These are phyloP conservation scores for Diaporthe batatas DNA, from an alignment of 2,329 filamentous ascomycete species.

Conservation along the genomic window DNA sequence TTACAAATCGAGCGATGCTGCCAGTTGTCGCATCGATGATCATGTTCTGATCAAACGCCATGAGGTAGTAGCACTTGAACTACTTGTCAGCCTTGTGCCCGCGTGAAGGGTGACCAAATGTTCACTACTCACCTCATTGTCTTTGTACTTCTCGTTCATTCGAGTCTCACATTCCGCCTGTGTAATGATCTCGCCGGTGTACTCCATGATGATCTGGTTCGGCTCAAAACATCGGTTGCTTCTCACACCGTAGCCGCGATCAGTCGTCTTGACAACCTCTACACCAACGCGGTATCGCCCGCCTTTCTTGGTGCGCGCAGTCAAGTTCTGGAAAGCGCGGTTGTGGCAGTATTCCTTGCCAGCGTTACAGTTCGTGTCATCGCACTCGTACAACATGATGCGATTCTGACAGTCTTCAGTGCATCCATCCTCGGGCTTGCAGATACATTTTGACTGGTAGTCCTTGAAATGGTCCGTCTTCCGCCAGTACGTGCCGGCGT, in stretches of 20 bases:
- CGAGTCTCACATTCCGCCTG: constrained; percentile 92
- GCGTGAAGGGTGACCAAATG: neutral
- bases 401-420: constrained; percentile 93
- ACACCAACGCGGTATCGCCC: constrained; percentile 93
- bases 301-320: constrained; percentile 79
- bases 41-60: constrained; percentile 99
- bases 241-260: constrained; percentile 92
- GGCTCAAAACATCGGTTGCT: constrained; percentile 89
- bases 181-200: constrained; percentile 97
- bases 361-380: constrained; percentile 87
- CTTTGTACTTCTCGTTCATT: constrained; percentile 93
- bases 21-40: constrained; percentile 97
- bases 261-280: constrained; percentile 90
- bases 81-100: neutral
- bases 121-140: constrained; percentile 79
- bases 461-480: constrained; percentile 81
- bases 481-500: constrained; percentile 84
- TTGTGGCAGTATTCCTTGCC: constrained; percentile 83
- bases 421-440: constrained; percentile 82
- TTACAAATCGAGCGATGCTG: constrained; percentile 97
- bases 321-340: constrained; percentile 86
- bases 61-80: constrained; percentile 91
- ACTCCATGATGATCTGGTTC: constrained; percentile 97
- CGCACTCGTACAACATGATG: constrained; percentile 98
- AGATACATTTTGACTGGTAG: constrained; percentile 83